phyloP scores from a whole-genome alignment of 495 filamentous ascomycete species.

The Aspergillus diversus region DNA sequence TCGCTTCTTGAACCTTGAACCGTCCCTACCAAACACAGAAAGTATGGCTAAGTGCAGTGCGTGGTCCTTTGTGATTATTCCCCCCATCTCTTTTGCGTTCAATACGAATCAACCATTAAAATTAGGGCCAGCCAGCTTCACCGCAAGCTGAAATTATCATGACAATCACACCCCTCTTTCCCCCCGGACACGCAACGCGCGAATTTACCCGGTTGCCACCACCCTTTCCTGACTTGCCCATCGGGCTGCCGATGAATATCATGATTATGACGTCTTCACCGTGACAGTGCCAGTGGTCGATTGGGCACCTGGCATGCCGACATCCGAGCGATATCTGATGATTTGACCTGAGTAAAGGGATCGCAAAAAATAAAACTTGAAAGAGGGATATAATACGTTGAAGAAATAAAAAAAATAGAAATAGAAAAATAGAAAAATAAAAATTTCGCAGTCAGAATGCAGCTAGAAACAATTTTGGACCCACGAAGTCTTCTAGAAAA shows the following conservation, averaged over 20 bases:
- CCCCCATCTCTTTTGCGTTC: not conserved
- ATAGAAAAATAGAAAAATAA: not conserved
- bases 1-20: constrained; percentile 18
- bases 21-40: constrained; percentile 5
- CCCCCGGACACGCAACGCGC: not conserved
- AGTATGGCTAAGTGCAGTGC: not conserved
- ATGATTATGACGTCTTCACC: constrained; percentile 15
- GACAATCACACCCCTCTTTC: not conserved
- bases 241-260: constrained; percentile 18
- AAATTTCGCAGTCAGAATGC: not conserved
- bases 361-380: not conserved
- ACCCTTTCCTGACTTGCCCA: not conserved
- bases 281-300: not conserved
- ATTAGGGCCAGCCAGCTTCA: no score
- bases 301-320: constrained; percentile 10
- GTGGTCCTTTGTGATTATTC: not conserved
- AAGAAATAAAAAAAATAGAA: not conserved
- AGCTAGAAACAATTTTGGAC: constrained; percentile 22
- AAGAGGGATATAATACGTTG: not conserved
- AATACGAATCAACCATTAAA: not conserved
- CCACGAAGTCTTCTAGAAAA: constrained; percentile 39
- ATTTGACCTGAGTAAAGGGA: not conserved
- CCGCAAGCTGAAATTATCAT: not conserved
- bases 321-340: constrained; percentile 8
- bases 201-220: constrained; percentile 21